Conservation (phyloP, 352 stramenopile genomes). For the Peronospora belbahrii region DNA sequence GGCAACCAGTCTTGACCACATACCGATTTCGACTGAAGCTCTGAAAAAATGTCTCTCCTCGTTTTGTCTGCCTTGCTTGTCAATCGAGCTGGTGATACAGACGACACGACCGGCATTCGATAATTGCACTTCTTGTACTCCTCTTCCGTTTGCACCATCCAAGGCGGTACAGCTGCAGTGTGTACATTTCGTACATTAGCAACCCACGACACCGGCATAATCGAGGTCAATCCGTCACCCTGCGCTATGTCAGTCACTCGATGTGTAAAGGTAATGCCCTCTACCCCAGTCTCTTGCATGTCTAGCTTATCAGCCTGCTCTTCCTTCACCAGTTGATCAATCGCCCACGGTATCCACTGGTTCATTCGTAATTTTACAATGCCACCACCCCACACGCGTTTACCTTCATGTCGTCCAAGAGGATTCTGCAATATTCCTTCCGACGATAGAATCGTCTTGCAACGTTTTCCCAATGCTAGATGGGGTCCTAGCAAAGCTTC, state of each 20-base stretch:
- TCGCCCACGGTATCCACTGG: constrained; percentile 46
- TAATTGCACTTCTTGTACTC: constrained; percentile 61
- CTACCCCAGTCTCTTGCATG: constrained; percentile 1
- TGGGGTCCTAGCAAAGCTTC: constrained; percentile 5
- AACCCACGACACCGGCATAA: constrained; percentile 36
- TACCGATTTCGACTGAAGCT: constrained; percentile 17
- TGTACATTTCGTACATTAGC: constrained; percentile 51
- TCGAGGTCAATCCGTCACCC: constrained; percentile 34
- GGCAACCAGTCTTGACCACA: constrained; percentile 51
- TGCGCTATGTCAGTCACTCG: constrained; percentile 43
- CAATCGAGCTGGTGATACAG: too few species aligned
- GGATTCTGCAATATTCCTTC: constrained; percentile 46
- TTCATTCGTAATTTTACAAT: constrained; percentile 50
- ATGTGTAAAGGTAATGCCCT: constrained; percentile 18
- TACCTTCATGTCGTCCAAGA: constrained; percentile 38
- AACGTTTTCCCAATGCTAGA: neutral
- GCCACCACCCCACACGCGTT: constrained; percentile 54
- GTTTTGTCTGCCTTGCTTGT: constrained; percentile 7
- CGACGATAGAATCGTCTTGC: constrained; percentile 26
- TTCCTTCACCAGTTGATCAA: constrained; percentile 48
- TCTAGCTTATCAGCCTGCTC: constrained; percentile 22
- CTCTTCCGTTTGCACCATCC: constrained; percentile 63
- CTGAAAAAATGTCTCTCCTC: constrained; percentile 30
- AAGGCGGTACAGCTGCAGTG: constrained; percentile 53
- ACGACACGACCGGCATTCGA: neutral